Evolutionary conservation across 805 yeast species (phyloP), one percentile per base, ranked within the genome.

Genomic region (Kuraishia floccosa): DNA sequence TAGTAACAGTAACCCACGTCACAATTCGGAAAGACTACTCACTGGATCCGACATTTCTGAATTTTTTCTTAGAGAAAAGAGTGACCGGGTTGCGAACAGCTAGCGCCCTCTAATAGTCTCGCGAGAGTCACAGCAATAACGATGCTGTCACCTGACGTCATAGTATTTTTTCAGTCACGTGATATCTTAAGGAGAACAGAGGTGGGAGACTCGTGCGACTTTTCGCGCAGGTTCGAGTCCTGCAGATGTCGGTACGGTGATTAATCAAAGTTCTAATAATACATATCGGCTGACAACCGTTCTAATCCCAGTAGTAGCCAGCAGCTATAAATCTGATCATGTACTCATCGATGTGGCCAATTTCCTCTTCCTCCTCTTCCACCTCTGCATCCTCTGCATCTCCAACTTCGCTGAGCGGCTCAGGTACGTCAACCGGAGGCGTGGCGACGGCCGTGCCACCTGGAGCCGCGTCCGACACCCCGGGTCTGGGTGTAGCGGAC

Each of bases 321-420:
- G 76, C 77, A 37, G 94, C 94, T 36, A 91, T 83, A 49, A 71
- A 83, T 36, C 87, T 64, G 39, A 91, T 73, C 99, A 91, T 91
- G 58, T 87, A 93, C 63, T 91, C 97, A 50, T 91, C 99, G 32
- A 89, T 72, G 51, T 86, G 96, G 4, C 81, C 82, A 30, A 76
- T 66, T 15, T 71, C 81, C 28, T 73, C 84, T 4, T 68, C 78
- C 30, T 57, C 72, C 22, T 72, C 78, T 3, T 54, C 60, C 11
- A 49, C 60, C 8, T 40, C 51, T 7, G 44, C 48, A 32, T 35
- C 42, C 14, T 32, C 29, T 7, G 37, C 38, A 22, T 27, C 35
- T 11, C 30, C 39, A 16, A 30, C 17, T 13, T 24, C 25, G 22
- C 14, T 8, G 9, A 21, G 29, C 5, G 28, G 10, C 12, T 8